Evolutionary conservation across 225 moss, liverwort and hornwort genomes (phyloP).

Genomic region (Thuidium tamariscinum): DNA sequence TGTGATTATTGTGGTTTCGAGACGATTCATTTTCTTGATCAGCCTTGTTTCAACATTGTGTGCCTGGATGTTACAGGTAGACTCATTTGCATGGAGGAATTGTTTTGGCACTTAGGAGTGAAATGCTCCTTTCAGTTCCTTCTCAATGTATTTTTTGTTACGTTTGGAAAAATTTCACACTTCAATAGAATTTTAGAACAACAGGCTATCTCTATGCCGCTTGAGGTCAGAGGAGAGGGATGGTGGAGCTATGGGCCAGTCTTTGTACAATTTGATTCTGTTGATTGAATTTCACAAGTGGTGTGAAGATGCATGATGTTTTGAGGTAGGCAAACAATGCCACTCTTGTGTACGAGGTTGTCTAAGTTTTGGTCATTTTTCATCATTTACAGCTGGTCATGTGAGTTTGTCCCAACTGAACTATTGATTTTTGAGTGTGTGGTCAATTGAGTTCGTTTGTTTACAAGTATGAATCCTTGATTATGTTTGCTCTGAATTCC

Average conservation of each 20-base stretch:
- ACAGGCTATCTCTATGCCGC: conserved; percentile 79
- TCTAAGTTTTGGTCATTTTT: too few species aligned
- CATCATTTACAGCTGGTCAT: too few species aligned
- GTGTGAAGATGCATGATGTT: too few species aligned
- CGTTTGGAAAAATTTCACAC: conserved; percentile 44
- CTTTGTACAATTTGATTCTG: conserved; percentile 79
- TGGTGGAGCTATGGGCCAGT: conserved; percentile 76
- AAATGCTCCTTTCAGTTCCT: background rate
- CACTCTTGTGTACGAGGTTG: too few species aligned
- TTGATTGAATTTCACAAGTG: too few species aligned
- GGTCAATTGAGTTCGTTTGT: background rate
- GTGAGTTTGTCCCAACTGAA: background rate
- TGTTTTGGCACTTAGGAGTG: background rate
- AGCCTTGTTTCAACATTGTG: background rate
- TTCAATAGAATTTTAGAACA: conserved; percentile 84
- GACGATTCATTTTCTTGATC: background rate
- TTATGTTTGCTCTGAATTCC: background rate
- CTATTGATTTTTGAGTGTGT: background rate
- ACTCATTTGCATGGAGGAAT: background rate
- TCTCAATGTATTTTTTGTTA: background rate
- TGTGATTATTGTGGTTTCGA: background rate
- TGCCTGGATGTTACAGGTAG: background rate
- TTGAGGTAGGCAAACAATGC: too few species aligned
- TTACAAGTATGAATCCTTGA: too few species aligned
- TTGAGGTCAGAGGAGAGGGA: conserved; percentile 80